These are phyloP conservation scores for Murraya koenigii DNA, from an alignment of 345 rosid species.

Conservation along the genomic window DNA sequence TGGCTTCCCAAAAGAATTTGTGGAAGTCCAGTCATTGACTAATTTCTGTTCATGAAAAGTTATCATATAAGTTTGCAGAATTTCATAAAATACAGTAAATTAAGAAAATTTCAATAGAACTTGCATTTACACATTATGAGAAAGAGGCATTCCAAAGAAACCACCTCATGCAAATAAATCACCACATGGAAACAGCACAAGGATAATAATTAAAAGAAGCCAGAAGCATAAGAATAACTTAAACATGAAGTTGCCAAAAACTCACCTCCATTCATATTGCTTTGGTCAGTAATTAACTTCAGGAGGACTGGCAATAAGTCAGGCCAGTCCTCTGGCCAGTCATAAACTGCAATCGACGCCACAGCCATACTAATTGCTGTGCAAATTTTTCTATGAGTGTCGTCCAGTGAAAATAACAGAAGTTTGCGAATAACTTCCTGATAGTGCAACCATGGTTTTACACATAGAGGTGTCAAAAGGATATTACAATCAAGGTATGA, in stretches of 20 bases:
- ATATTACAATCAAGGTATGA: background rate
- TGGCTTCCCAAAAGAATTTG: background rate
- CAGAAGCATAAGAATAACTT: background rate
- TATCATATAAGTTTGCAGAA: background rate
- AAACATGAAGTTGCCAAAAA: constrained; percentile 8
- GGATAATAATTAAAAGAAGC: background rate
- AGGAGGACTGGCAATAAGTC: constrained; percentile 75
- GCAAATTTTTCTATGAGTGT: constrained; percentile 74
- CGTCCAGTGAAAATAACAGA: constrained; percentile 70
- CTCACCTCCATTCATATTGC: constrained; percentile 65
- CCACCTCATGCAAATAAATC: background rate
- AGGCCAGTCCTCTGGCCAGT: constrained; percentile 97
- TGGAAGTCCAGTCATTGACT: background rate
- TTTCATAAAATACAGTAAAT: background rate
- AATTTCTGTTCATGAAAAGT: background rate
- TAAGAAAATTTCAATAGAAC: background rate
- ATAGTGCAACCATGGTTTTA: constrained; percentile 21
- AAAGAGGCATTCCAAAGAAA: background rate
- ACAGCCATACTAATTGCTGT: constrained; percentile 87
- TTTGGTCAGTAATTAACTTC: constrained; percentile 61
- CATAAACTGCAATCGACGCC: constrained; percentile 71
- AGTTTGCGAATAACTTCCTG: constrained; percentile 76
- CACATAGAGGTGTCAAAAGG: background rate
- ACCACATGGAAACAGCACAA: background rate
- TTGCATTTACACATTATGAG: background rate